Evolutionary conservation across 1,139 yeast genomes (phyloP), one percentile per base, ranked within the genome.

Genomic region (Entelexis paramagnoliae): DNA sequence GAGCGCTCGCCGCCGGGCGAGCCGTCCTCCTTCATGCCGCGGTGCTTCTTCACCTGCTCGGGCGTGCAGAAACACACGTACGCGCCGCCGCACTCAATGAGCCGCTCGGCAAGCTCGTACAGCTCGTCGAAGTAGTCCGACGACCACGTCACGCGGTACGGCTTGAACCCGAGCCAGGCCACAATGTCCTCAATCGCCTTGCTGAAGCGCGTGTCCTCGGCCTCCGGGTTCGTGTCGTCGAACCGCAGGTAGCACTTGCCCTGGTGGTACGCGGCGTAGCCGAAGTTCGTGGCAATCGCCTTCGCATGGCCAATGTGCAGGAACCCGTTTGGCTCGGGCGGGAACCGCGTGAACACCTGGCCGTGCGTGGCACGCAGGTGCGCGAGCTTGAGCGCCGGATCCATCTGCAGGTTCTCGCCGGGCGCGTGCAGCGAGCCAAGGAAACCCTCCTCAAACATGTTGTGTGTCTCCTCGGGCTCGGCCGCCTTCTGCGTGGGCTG

Each of bases 191-290:
- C 73, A 57, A 93, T 93, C 41, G 95, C 82, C 59, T 78, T 79
- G 68, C 91, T 87, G 66, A 83, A 93, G 55, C 81, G 80, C 62
- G 87, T 96, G 62, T 93, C 96, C 70, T 93, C 99, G 44, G 96
- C 96, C 69, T 89, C 97, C 2, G 99, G 99, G 65, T 93, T 93
- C 42, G 99, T 93, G 65, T 93, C 99, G 68, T 93, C 99, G 61
- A 80, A 93, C 68, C 99, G 79, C 66, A 93, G 75, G 67, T 88
- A 87, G 68, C 97, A 89, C 54, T 79, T 75, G 58, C 98, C 99
- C 55, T 78, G 76, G 66, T 88, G 76, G 68, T 72, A 82, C 66
- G 84, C 82, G 44, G 98, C 98, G 66, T 76, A 91, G 16, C 97
- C 97, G 67, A 91, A 91, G 68, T 91, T 89, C 54, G 91, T 95